Evolutionary conservation across 208 protist species (phyloP).

Genomic region (Leishmania guyanensis): DNA sequence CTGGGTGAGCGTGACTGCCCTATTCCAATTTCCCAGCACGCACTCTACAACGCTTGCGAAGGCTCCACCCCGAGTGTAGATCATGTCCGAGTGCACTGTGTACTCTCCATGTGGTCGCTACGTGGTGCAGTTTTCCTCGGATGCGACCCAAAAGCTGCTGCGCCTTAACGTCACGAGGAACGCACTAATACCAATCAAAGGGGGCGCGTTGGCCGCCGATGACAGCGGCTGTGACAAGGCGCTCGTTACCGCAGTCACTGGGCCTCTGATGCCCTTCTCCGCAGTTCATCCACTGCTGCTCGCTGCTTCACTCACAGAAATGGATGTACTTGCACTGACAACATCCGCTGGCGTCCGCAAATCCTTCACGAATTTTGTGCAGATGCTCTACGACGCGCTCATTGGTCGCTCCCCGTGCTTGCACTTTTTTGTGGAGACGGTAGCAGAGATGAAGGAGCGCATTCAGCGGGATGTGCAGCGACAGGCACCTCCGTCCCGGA

Average conservation of each 20-base stretch:
- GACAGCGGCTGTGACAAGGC: not conserved
- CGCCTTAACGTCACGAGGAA: constrained; percentile 42
- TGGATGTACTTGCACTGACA: constrained; percentile 63
- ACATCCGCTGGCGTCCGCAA: constrained; percentile 74
- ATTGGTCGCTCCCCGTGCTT: constrained; percentile 68
- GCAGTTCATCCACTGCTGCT: constrained; percentile 9
- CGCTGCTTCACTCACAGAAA: constrained; percentile 39
- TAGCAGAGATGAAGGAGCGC: constrained; percentile 71
- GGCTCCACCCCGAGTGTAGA: not conserved
- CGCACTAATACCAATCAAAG: not conserved
- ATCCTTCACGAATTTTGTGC: constrained; percentile 58
- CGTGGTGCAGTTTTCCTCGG: constrained; percentile 49
- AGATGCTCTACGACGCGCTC: constrained; percentile 83
- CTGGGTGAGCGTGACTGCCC: not conserved
- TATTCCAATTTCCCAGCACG: not conserved
- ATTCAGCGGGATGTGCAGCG: constrained; percentile 56
- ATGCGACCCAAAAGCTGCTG: constrained; percentile 26
- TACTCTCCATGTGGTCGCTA: constrained; percentile 77
- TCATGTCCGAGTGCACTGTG: constrained; percentile 66
- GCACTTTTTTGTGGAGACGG: constrained; percentile 78
- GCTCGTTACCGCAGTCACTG: not conserved
- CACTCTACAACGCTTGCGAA: not conserved
- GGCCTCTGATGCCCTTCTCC: constrained; percentile 2
- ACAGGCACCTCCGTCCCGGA: not conserved
- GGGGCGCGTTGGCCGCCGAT: not conserved